phyloP scores from a whole-genome alignment of 768 basidiomycete species.

The Lepiota subincarnata region DNA sequence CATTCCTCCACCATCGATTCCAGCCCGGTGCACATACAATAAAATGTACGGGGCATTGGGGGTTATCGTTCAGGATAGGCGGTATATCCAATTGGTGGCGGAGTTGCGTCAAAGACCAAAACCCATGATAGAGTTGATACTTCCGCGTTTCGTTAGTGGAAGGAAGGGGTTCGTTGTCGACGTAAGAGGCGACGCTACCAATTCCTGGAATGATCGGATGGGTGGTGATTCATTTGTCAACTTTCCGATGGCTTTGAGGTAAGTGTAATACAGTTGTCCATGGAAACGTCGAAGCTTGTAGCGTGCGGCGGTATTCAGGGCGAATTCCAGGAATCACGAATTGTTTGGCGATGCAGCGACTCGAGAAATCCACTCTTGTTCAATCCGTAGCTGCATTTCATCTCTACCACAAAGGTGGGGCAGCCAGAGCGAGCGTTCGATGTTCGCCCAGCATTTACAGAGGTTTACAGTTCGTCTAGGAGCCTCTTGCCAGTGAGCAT shows the following conservation, averaged over 20 bases:
- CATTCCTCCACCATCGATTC: not conserved
- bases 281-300: not conserved
- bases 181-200: not conserved
- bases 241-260: not conserved
- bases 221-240: too few relatives aligned
- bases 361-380: too few relatives aligned
- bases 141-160: not conserved
- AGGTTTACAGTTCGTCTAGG: too few relatives aligned
- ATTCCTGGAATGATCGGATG: too few relatives aligned
- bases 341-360: too few relatives aligned
- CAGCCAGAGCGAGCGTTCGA: too few relatives aligned
- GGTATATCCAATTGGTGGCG: not conserved
- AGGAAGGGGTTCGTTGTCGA: not conserved
- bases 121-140: not conserved
- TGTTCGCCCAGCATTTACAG: too few relatives aligned
- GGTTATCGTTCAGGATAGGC: not conserved
- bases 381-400: too few relatives aligned
- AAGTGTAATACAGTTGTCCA: not conserved
- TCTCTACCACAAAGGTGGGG: too few relatives aligned
- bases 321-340: too few relatives aligned
- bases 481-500: not conserved
- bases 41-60: not conserved
- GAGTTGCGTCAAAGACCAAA: slow-evolving; percentile 2
- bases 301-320: not conserved
- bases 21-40: not conserved